A percentile compares a stretch with the other conserved stretches of the same genome.
These are phyloP conservation scores for Ustilago crameri DNA, from an alignment of 1,284 basidiomycete genomes.

Conservation along the genomic window DNA sequence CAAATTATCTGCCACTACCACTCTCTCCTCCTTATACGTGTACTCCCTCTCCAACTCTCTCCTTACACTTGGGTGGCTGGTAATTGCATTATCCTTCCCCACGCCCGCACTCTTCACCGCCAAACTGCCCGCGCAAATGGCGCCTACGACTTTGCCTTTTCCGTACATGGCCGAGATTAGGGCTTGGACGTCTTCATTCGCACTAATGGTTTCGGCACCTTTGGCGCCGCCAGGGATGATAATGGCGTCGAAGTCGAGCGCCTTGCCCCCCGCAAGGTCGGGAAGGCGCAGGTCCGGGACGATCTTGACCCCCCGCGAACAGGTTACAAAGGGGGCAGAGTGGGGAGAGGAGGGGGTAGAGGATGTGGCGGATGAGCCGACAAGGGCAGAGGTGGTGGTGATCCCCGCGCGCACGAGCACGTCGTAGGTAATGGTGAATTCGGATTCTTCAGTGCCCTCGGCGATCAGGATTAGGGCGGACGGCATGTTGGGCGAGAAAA, in stretches of 20 bases:
- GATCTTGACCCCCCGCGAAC: constrained; percentile 61
- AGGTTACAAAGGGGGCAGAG: constrained; percentile 34
- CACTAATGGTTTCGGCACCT: constrained; percentile 80
- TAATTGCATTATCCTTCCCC: constrained; percentile 73
- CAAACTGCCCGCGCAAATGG: constrained; percentile 72
- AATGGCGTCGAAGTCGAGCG: constrained; percentile 75
- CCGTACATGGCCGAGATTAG: constrained; percentile 76
- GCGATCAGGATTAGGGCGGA: constrained; percentile 75
- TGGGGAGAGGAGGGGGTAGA: constrained; percentile 28
- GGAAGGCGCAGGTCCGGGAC: constrained; percentile 57
- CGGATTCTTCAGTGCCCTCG: constrained; percentile 80
- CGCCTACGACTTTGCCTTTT: constrained; percentile 50
- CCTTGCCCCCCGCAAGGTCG: constrained; percentile 35
- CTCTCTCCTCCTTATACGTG: constrained; percentile 80
- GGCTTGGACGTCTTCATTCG: constrained; percentile 74
- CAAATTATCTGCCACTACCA: constrained; percentile 78
- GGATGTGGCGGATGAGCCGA: constrained; percentile 39
- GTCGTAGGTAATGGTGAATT: constrained; percentile 69
- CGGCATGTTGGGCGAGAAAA: constrained; percentile 10
- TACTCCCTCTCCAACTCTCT: constrained; percentile 71
- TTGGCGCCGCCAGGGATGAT: constrained; percentile 83
- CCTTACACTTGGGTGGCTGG: constrained; percentile 83
- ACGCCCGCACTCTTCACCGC: constrained; percentile 77
- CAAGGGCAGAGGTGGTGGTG: constrained; percentile 39
- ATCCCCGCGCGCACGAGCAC: constrained; percentile 61